Evolutionary conservation across 164 flowering plant species (phyloP).

Genomic region (Aristolochia californica): DNA sequence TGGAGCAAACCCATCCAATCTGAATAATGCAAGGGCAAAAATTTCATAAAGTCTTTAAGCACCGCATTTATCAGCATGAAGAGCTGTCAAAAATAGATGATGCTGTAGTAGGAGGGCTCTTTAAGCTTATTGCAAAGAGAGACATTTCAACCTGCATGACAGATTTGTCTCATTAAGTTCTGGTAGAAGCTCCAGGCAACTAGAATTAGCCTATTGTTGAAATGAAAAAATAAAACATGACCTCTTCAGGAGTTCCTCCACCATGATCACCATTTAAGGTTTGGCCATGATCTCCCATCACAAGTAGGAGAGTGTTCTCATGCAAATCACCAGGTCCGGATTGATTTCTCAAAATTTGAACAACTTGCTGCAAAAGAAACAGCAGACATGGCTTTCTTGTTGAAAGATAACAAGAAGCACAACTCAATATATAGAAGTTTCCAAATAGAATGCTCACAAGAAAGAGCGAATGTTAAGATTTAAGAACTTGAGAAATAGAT

Average conservation of each 20-base stretch:
- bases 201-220: neutral
- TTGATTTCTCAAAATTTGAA: conserved; percentile 51
- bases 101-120: conserved; percentile 31
- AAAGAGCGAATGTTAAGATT: neutral
- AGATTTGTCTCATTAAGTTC: conserved; percentile 8
- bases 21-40: no score
- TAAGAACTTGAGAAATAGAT: neutral
- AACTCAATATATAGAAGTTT: no score
- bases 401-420: no score
- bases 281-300: conserved; percentile 99
- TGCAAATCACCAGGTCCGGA: conserved; percentile 83
- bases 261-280: conserved; percentile 99
- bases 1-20: no score
- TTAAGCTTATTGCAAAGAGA: conserved; percentile 76
- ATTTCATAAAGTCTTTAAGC: neutral
- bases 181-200: neutral
- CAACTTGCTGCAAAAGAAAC: conserved; percentile 45
- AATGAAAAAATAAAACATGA: conserved; percentile 11
- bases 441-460: no score
- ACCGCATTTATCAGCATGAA: conserved; percentile 52
- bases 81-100: conserved; percentile 37
- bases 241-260: conserved; percentile 97
- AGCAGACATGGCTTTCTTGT: no score
- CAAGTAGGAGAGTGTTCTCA: conserved; percentile 79
- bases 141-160: conserved; percentile 87